Evolutionary conservation across 306 rosid genomes (phyloP).

Genomic region (Chamaecrista fasciculata): DNA sequence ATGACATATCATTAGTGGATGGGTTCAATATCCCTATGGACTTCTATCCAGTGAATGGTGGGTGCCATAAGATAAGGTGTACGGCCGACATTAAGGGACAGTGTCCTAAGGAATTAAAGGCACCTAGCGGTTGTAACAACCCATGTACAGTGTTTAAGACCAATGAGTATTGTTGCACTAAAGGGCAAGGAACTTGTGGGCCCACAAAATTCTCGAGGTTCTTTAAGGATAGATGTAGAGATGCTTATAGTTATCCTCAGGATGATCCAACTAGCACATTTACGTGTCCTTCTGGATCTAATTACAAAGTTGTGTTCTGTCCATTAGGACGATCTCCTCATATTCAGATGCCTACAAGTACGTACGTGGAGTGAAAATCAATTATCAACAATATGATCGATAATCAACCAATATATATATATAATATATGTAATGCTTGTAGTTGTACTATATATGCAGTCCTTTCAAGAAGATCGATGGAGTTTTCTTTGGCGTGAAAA

Average conservation of each 20-base stretch:
- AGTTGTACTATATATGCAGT: no score
- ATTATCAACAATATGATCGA: no score
- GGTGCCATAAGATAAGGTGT: slow-evolving; percentile 29
- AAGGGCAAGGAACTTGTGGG: slow-evolving; percentile 22
- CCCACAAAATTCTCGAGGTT: slow-evolving; percentile 33
- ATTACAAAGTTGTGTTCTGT: slow-evolving; percentile 42
- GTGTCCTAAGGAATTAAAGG: slow-evolving; percentile 41
- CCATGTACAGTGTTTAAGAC: slow-evolving; percentile 44
- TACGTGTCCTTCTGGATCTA: slow-evolving; percentile 38
- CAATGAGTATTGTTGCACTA: slow-evolving; percentile 35
- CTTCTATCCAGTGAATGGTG: slow-evolving; percentile 31
- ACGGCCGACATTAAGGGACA: slow-evolving; percentile 41
- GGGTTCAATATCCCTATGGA: slow-evolving; percentile 53
- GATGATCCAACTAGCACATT: slow-evolving; percentile 42
- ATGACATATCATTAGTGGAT: slow-evolving; percentile 39
- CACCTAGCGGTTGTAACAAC: slow-evolving; percentile 50
- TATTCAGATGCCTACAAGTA: slow-evolving; percentile 2
- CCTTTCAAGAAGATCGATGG: no score
- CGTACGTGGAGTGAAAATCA: no score
- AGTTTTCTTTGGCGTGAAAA: no score
- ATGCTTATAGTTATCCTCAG: slow-evolving; percentile 41
- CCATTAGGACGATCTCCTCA: slow-evolving; percentile 13
- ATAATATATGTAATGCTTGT: no score
- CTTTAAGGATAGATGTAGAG: slow-evolving; percentile 39
- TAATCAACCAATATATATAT: no score